These are phyloP conservation scores for Allantophomopsis lycopodina DNA, from an alignment of 2,329 filamentous ascomycete species.

Conservation along the genomic window DNA sequence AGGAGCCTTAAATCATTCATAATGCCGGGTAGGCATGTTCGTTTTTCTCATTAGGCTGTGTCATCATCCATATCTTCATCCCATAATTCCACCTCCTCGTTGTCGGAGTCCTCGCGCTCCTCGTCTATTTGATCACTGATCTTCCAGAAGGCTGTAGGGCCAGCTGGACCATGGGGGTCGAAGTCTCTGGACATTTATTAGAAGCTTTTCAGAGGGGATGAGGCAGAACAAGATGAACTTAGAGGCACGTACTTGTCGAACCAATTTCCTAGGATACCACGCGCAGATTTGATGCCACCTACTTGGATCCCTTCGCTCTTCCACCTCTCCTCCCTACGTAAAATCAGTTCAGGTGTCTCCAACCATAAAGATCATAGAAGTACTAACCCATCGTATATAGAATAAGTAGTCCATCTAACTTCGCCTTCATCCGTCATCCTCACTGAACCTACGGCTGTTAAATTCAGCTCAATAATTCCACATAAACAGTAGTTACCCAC, in stretches of 20 bases:
- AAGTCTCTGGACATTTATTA: slow-evolving; percentile 34
- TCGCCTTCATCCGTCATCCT: slow-evolving; percentile 55
- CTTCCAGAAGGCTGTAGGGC: slow-evolving; percentile 72
- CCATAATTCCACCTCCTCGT: not conserved
- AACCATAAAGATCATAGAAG: not conserved
- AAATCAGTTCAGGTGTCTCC: slow-evolving; percentile 1
- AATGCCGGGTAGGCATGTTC: too few species aligned
- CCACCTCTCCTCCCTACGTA: slow-evolving; percentile 54
- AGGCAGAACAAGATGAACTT: not conserved
- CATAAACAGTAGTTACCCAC: slow-evolving; percentile 24
- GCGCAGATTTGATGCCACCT: slow-evolving; percentile 48
- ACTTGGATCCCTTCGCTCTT: slow-evolving; percentile 65
- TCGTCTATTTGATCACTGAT: slow-evolving; percentile 32
- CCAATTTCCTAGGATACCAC: slow-evolving; percentile 64
- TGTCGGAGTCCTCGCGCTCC: slow-evolving; percentile 1
- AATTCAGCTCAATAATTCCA: too few species aligned
- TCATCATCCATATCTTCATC: too few species aligned
- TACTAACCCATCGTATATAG: slow-evolving; percentile 37
- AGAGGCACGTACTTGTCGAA: slow-evolving; percentile 48
- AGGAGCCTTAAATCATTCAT: too few species aligned
- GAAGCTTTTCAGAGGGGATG: not conserved
- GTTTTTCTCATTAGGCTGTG: too few species aligned
- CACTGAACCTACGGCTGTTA: slow-evolving; percentile 32
- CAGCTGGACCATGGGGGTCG: slow-evolving; percentile 54
- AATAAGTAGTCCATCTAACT: slow-evolving; percentile 60